phyloP scores from a whole-genome alignment of 2,329 filamentous ascomycete species.

The Fusarium albosuccineum region DNA sequence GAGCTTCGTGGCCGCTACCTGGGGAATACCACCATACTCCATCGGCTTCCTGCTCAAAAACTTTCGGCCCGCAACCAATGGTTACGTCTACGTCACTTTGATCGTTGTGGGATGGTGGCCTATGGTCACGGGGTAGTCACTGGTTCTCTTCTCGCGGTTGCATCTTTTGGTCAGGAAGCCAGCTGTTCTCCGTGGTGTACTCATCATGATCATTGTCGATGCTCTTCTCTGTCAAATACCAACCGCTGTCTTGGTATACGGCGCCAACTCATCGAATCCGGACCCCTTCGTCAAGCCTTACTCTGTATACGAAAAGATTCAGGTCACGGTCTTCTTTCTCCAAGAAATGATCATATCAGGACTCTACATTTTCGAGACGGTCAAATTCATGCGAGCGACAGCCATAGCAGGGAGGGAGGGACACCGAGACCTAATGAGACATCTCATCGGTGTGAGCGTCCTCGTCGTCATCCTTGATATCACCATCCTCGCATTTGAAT shows the following conservation, averaged over 20 bases:
- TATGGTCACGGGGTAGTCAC: conserved; percentile 72
- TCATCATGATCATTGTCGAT: conserved; percentile 70
- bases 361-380: conserved; percentile 66
- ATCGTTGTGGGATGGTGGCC: conserved; percentile 51
- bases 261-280: conserved; percentile 54
- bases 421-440: conserved; percentile 43
- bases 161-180: conserved; percentile 68
- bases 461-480: conserved; percentile 57
- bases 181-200: conserved; percentile 61
- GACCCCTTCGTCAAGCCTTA: conserved; percentile 49
- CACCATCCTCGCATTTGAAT: conserved; percentile 48
- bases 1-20: conserved; percentile 51
- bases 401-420: background rate
- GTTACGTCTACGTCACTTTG: conserved; percentile 43
- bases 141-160: conserved; percentile 73
- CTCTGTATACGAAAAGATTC: conserved; percentile 64
- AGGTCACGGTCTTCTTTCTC: conserved; percentile 67
- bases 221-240: conserved; percentile 62
- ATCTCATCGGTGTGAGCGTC: conserved; percentile 59
- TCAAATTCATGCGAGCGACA: conserved; percentile 42
- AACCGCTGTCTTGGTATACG: conserved; percentile 68
- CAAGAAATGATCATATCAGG: conserved; percentile 68
- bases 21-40: conserved; percentile 52
- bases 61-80: conserved; percentile 16
- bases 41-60: conserved; percentile 60